Evolutionary conservation across 1,284 basidiomycete species (phyloP).

Genomic region (Waitea zeae): DNA sequence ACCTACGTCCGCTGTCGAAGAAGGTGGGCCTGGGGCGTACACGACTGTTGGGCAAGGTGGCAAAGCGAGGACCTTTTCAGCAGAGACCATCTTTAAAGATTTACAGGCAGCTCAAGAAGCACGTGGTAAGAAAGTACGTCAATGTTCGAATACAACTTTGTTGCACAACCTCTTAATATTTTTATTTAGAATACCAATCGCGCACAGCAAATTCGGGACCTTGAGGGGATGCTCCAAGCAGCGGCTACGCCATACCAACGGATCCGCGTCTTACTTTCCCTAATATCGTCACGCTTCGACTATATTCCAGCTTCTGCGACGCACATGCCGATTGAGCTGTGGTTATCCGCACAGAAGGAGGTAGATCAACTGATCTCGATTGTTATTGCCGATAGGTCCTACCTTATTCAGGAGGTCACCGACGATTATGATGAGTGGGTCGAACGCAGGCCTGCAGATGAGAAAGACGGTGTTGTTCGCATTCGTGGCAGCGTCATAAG

Average conservation of each 20-base stretch:
- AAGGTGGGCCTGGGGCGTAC: conserved; percentile 55
- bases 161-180: background rate
- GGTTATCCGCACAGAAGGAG: conserved; percentile 78
- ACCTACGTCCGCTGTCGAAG: conserved; percentile 19
- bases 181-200: conserved; percentile 80
- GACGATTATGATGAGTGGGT: conserved; percentile 87
- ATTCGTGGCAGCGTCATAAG: conserved; percentile 88
- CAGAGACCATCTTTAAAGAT: conserved; percentile 88
- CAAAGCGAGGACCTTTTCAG: conserved; percentile 67
- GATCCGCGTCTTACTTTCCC: conserved; percentile 86
- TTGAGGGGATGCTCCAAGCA: conserved; percentile 80
- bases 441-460: conserved; percentile 71
- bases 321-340: conserved; percentile 87
- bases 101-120: conserved; percentile 87
- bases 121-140: conserved; percentile 92
- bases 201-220: conserved; percentile 82
- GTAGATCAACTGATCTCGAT: conserved; percentile 78
- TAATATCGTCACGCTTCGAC: conserved; percentile 93
- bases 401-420: conserved; percentile 76
- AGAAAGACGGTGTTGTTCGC: conserved; percentile 49
- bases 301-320: conserved; percentile 81
- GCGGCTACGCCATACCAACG: conserved; percentile 82
- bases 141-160: no score
- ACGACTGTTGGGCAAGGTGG: conserved; percentile 88
- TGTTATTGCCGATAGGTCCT: conserved; percentile 52